Base-by-base conservation (phyloP, 352 stramenopile species). In the Phytophthora pinifolia region DNA sequence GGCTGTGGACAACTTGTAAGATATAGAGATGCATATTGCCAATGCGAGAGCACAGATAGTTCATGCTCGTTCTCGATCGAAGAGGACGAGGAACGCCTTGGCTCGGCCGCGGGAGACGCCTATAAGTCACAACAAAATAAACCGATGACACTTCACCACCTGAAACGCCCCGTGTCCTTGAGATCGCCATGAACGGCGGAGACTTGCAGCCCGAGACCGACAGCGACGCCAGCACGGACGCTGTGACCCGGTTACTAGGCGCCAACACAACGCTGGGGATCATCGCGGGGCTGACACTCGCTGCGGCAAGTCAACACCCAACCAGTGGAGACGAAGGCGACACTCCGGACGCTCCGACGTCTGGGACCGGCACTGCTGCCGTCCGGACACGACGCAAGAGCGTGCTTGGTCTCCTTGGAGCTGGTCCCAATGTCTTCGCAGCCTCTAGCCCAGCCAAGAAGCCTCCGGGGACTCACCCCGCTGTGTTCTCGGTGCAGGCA, bases 401-500 rank as follows among this genome's bases (percentile, higher is more conserved):
- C 17, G 35, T 56, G 15, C 3, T 67, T 14, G 51, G 51, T 27
- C 30, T 57, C 10, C 30, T 62, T 2, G 46, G 45, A 49, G 30
- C 50, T 18, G 38, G 41, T 7, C 13, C 49, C 4, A 54, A 33
- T 41, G 27, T 12, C 12, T 59, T 66, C 14, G 45, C 56, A 59
- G 41, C 41, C 18, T 70, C 53, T 2, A 84, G 74, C 34, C 68
- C 49, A 12, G 45, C 46, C 20, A 74, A 65, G 46, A 68, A 63
- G 37, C 27, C 29, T n/a, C 46, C 29, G 9, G 49, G 44, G 9
- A 12, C 42, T 20, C 45, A 54, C 18, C 29, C 46, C 6, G 52
- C 60, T 2, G 58, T 67, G 32, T 83, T 84, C 57, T 86, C 77
- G n/a, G 75, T 88, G 18, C 75, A 83, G 41, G 79, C 83, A 27